Conservation (phyloP, 257 asterid species). For the Apocynum venetum region DNA sequence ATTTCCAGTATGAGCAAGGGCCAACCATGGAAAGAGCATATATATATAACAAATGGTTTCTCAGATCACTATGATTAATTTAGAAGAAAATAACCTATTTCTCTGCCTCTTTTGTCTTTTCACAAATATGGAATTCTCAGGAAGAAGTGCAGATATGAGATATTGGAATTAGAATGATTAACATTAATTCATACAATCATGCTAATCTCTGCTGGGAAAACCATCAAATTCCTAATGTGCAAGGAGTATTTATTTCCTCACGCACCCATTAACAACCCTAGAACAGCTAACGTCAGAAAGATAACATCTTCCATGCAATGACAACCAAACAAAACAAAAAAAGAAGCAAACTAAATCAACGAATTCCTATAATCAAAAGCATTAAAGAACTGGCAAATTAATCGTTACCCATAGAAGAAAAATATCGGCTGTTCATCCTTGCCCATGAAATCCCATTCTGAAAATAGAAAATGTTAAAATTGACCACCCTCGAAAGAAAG, state of each 20-base stretch:
- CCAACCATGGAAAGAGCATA: not conserved
- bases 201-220: not conserved
- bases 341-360: not conserved
- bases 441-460: slow-evolving; percentile 47
- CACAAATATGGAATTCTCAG: not conserved
- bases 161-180: not conserved
- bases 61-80: not conserved
- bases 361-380: slow-evolving; percentile 2
- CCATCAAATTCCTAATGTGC: not conserved
- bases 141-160: not conserved
- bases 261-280: not conserved
- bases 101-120: not conserved
- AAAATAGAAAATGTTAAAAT: not conserved
- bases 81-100: not conserved
- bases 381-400: slow-evolving; percentile 9
- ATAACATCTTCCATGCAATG: not conserved
- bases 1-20: not conserved
- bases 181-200: not conserved
- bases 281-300: not conserved
- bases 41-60: not conserved
- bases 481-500: not conserved
- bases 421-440: slow-evolving; percentile 35
- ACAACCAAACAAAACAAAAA: not conserved
- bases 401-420: slow-evolving; percentile 44
- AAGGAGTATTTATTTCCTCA: not conserved